These are phyloP conservation scores for Tetrahymena malaccensis DNA, from an alignment of 73 alveolate species.

Conservation along the genomic window DNA sequence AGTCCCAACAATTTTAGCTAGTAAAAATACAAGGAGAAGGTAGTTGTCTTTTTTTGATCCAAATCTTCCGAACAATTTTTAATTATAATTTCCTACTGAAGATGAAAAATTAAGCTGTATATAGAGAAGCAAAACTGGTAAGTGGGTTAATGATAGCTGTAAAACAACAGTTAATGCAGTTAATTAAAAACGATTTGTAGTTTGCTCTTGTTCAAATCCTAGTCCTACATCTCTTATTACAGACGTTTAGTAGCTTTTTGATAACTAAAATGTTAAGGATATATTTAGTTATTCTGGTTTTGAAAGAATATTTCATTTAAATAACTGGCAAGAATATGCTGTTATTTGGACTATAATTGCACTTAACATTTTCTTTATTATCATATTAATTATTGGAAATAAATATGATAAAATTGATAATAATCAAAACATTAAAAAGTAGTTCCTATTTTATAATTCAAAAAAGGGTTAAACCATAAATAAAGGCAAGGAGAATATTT, in stretches of 20 bases:
- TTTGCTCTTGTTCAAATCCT: not conserved
- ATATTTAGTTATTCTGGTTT: not conserved
- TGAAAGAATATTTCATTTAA: not conserved
- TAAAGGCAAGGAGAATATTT: not conserved
- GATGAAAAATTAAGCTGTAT: not conserved
- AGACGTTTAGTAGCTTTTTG: not conserved
- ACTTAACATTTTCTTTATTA: not conserved
- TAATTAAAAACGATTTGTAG: not conserved
- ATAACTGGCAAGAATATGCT: not conserved
- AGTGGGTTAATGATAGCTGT: not conserved
- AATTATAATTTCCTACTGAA: not conserved
- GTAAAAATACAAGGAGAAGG: not conserved
- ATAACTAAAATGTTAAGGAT: not conserved
- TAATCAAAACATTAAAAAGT: not conserved
- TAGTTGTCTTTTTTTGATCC: not conserved
- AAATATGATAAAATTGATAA: not conserved
- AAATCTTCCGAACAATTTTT: not conserved
- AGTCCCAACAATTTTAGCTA: not conserved
- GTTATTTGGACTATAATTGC: not conserved
- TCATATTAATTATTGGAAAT: not conserved
- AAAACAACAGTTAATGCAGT: not conserved
- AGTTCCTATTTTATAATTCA: not conserved
- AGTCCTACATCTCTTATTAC: not conserved
- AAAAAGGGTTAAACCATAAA: not conserved
- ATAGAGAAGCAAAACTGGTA: not conserved